Evolutionary conservation across 805 yeast species (phyloP), one percentile per base, ranked within the genome.

Genomic region (Cyberlindnera euphorbiae): DNA sequence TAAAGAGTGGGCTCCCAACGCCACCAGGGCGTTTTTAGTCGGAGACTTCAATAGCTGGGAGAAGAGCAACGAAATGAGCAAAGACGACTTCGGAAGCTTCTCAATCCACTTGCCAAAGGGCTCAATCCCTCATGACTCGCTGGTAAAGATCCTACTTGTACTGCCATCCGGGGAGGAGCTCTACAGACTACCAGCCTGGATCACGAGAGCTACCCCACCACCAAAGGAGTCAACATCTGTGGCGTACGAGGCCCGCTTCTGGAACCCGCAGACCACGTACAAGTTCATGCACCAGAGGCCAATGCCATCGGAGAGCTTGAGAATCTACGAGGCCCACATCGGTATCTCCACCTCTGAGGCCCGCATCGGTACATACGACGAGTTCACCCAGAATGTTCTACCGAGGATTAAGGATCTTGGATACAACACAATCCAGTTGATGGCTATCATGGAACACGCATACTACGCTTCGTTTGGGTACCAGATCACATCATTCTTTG

Each of bases 361-460:
- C 23, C 76, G 75, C 39, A 65, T 93, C 35, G 96, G 95, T 3
- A 62, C 90, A 10, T 90, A 90, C 61, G 78, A 75, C 46, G 94
- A 90, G 58, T 90, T 90, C 59, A 82, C 96, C 11, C 48, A 65
- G 30, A 79, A 84, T 46, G 70, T 88, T 10, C 71, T 90, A 44
- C 97, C 97, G n/a, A 70, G 81, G 30, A 85, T 90, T 48, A 78
- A 77, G 49, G 75, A 81, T 44, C 69, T 89, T 41, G 97, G 97
- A 25, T 90, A 90, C 60, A 87, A 93, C 59, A 79, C 95, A 5
- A 82, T 90, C 50, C 98, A 90, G 63, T 69, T 90, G 55, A 90
- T 90, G 98, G 97, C 98, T 0, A 74, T 90, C 29, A 90, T 90
- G 98, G 98, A 90, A 62, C 98, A 90, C 59, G 97, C 98, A 2